Base-by-base conservation (phyloP, 345 rosid genomes). In the Lumnitzera littorea region DNA sequence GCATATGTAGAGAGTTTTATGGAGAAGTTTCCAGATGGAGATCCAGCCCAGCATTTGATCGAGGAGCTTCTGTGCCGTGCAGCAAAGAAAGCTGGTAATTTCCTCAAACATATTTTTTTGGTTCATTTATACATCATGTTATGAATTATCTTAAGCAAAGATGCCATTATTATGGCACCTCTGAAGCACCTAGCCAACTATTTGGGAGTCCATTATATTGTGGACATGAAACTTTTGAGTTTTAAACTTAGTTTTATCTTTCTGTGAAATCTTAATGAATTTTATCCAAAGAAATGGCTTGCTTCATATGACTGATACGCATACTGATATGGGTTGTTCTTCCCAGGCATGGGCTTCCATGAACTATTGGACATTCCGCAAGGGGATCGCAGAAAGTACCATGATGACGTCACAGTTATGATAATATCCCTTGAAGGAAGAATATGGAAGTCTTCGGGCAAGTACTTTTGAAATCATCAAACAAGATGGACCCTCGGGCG, bases 371-470 rank as follows among this genome's bases (percentile, higher is more conserved):
- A 92, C 77, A 87, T 92, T 29, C 98, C 98, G 7, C 97, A 90
- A 77, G 98, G 98, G 50, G 98, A 92, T 71, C 76, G 98, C 48
- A 77, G 98, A 64, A 92, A 89, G 76, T 92, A 89, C 74, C 98
- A 92, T 57, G 98, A 92, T 1, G 98, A 92, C 69, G 95, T 91
- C 63, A 89, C 98, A 12, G 95, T 94, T 14, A 84, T 94, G 89
- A 88, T 94, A 75, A 79, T 94, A 76, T 91, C 99, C 2, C 88
- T 94, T 29, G 99, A 86, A 77, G 99, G 95, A 71, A 79, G 99
- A 73, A 94, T 94, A 46, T 94, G 99, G 99, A 94, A 94, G 78
- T 94, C 99, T 62, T 94, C 99, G 15, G 99, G 99, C 61, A 90
- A 90, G 64, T 94, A 87, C 70, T 72, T 84, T 55, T 92, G 76